phyloP scores from a whole-genome alignment of 1,284 basidiomycete genomes.

The Ustilago nuda region DNA sequence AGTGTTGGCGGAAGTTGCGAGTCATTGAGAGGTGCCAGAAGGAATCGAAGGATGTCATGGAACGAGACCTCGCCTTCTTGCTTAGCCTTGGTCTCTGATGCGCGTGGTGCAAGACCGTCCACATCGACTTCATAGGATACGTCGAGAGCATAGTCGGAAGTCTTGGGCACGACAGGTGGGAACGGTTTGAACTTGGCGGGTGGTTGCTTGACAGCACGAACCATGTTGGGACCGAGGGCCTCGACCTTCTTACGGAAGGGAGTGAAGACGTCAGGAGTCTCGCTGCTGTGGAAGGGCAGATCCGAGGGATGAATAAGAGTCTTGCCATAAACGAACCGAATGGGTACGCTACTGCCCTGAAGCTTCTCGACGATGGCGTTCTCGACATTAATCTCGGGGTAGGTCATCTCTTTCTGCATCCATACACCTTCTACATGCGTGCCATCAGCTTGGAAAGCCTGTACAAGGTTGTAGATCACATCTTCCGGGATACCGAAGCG shows the following conservation, averaged over 20 bases:
- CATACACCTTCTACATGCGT: slow-evolving; percentile 63
- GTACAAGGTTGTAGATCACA: slow-evolving; percentile 53
- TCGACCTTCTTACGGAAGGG: slow-evolving; percentile 72
- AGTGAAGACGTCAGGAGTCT: slow-evolving; percentile 73
- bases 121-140: slow-evolving; percentile 65
- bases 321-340: slow-evolving; percentile 60
- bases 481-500: slow-evolving; percentile 73
- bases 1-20: slow-evolving; percentile 50
- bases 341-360: slow-evolving; percentile 43
- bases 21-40: slow-evolving; percentile 61
- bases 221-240: slow-evolving; percentile 69
- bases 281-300: slow-evolving; percentile 70
- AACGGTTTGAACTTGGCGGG: slow-evolving; percentile 59
- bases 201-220: slow-evolving; percentile 51
- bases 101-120: slow-evolving; percentile 53
- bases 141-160: slow-evolving; percentile 59
- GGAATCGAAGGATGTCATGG: slow-evolving; percentile 62
- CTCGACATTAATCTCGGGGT: slow-evolving; percentile 57
- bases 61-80: slow-evolving; percentile 61
- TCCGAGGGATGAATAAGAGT: slow-evolving; percentile 69
- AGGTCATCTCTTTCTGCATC: slow-evolving; percentile 65
- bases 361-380: slow-evolving; percentile 49
- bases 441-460: slow-evolving; percentile 53
- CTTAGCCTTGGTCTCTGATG: slow-evolving; percentile 49
- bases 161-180: slow-evolving; percentile 46